A percentile compares a stretch with the other conserved stretches of the same genome.
Conservation (phyloP, 2,329 filamentous ascomycete genomes). For the Pyrenophora tritici-repentis region DNA sequence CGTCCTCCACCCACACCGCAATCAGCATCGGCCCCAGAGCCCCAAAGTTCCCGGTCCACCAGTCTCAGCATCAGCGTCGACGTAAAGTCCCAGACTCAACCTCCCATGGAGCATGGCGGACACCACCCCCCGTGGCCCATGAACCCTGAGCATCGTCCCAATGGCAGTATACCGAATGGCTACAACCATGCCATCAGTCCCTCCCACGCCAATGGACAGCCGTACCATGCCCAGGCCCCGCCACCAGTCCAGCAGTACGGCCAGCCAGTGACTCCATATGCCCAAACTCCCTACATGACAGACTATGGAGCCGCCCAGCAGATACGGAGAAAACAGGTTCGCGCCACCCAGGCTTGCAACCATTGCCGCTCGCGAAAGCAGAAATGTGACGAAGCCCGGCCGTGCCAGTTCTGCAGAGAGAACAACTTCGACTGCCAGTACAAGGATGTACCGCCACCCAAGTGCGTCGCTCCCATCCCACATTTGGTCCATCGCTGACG, state of each 20-base stretch:
- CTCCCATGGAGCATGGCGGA: slow-evolving; percentile 44
- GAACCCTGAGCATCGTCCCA: slow-evolving; percentile 42
- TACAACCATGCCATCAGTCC: slow-evolving; percentile 41
- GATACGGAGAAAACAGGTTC: slow-evolving; percentile 44
- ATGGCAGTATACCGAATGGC: slow-evolving; percentile 40
- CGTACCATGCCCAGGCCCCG: slow-evolving; percentile 38
- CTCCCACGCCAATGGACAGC: slow-evolving; percentile 34
- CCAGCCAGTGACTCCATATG: slow-evolving; percentile 32
- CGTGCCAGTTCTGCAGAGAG: slow-evolving; percentile 72
- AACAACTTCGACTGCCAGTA: slow-evolving; percentile 86
- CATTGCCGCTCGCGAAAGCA: slow-evolving; percentile 49
- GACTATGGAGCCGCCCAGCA: slow-evolving; percentile 34
- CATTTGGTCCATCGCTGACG: slow-evolving; percentile 22
- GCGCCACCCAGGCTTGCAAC: slow-evolving; percentile 68
- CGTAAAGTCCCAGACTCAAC: slow-evolving; percentile 34
- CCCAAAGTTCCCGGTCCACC: slow-evolving; percentile 29
- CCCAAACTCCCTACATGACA: slow-evolving; percentile 36
- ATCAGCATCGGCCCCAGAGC: slow-evolving; percentile 28
- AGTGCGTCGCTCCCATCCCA: slow-evolving; percentile 60
- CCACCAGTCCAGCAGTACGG: slow-evolving; percentile 39
- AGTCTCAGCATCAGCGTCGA: slow-evolving; percentile 35
- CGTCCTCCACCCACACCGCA: slow-evolving; percentile 40
- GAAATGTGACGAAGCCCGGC: slow-evolving; percentile 49
- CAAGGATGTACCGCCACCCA: slow-evolving; percentile 86
- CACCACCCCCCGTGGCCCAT: slow-evolving; percentile 40